Evolutionary conservation across 1,139 yeast species (phyloP).

Genomic region (Candida gigantensis): DNA sequence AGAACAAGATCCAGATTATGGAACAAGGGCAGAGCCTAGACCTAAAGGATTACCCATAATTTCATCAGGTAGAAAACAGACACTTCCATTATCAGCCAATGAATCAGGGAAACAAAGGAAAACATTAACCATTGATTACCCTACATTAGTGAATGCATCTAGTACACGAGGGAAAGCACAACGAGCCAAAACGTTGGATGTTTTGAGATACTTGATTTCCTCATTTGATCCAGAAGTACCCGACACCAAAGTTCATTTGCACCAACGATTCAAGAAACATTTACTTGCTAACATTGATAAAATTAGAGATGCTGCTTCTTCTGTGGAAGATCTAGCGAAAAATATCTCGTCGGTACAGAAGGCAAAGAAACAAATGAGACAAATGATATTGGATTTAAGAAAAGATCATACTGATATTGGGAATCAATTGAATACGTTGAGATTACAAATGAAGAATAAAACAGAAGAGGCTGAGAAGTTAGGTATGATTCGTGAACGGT

Average conservation of each 20-base stretch:
- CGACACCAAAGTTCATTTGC: slow-evolving; percentile 24
- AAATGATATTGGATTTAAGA: slow-evolving; percentile 39
- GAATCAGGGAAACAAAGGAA: not conserved
- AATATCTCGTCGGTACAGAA: slow-evolving; percentile 39
- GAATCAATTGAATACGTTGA: slow-evolving; percentile 37
- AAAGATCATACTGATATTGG: slow-evolving; percentile 41
- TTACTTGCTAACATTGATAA: slow-evolving; percentile 30
- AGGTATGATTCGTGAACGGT: slow-evolving; percentile 17
- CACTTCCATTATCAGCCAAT: slow-evolving; percentile 2
- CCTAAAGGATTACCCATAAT: not conserved
- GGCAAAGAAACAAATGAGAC: slow-evolving; percentile 42
- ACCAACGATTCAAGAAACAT: slow-evolving; percentile 35
- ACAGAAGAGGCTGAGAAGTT: slow-evolving; percentile 27
- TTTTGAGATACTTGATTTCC: slow-evolving; percentile 32
- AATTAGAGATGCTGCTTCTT: slow-evolving; percentile 39
- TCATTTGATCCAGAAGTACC: slow-evolving; percentile 27
- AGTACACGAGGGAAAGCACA: slow-evolving; percentile 2
- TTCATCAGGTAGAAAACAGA: not conserved
- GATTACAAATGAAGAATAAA: slow-evolving; percentile 30
- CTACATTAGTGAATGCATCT: slow-evolving; percentile 8
- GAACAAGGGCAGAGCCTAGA: no score
- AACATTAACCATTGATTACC: slow-evolving; percentile 8
- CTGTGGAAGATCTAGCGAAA: slow-evolving; percentile 41
- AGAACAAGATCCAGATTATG: slow-evolving; percentile 5
- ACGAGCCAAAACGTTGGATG: slow-evolving; percentile 27